Evolutionary conservation across 768 basidiomycete species (phyloP), one percentile per base, ranked within the genome.

Genomic region (Trametes gibbosa): DNA sequence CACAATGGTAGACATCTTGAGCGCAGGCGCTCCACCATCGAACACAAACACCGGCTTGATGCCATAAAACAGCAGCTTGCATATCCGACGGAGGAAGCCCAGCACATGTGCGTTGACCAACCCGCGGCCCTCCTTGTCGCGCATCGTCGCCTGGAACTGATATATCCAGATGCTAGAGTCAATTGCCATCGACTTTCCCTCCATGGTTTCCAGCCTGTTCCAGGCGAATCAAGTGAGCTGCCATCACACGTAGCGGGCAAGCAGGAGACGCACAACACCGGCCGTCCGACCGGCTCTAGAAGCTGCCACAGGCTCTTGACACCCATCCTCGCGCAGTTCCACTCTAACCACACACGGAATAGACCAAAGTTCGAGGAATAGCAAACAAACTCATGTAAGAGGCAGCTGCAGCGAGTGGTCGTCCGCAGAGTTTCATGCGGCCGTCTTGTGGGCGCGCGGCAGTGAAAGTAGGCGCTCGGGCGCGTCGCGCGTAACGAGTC

Each of bases 141-240:
- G 85, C 95, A 98, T 98, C 9, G 97, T 98, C 21, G 96, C 95
- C 75, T 98, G 96, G 69, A 99, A 99, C 73, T 99, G 97, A 73
- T 99, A 99, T 53, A 99, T 86, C 97, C 97, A 99, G 63, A 99
- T 98, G 65, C 94, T 97, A 3, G 95, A 98, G 74, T 99, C 97
- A 56, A 99, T 98, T 2, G 97, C 97, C 76, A 99, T 84, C 10
- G 85, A 77, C 71, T 95, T 96, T n/a, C 94, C 95, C 68, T 95
- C 95, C 70, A 95, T 83, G 0, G 90, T 95, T 74, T 99, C 96
- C 54, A 98, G 79, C 73, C 95, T 96, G 68, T 60, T 35, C 17
- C 23, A 12, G 1, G 39, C 2, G 41, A 46, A 27, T 42, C 41
- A 21, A 17, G 27, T 32, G 25, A 58, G 52, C 16, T 40, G 5